A percentile compares a stretch with the other conserved stretches of the same genome.
These are phyloP conservation scores for Monascus ruber DNA, from an alignment of 2,329 filamentous ascomycete genomes.

Conservation along the genomic window DNA sequence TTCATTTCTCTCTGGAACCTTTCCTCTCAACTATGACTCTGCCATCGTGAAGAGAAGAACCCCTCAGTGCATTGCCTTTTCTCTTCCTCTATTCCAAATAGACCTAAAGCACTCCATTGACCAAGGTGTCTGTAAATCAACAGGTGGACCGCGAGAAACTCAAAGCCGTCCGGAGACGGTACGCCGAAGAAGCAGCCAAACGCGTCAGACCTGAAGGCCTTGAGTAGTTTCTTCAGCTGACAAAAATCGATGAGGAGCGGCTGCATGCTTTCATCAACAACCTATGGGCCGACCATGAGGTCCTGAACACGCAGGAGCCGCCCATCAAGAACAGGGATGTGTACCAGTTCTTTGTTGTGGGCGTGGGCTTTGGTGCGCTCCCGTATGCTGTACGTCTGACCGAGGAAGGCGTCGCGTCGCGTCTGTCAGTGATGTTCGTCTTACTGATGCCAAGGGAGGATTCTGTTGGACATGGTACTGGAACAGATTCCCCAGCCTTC, in stretches of 20 bases:
- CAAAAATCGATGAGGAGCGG: not conserved
- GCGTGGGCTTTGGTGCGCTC: conserved; percentile 27
- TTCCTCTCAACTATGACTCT: no score
- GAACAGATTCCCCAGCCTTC: conserved; percentile 38
- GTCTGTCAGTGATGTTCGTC: conserved; percentile 20
- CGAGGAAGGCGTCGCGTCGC: not conserved
- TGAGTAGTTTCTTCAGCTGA: not conserved
- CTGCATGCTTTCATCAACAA: not conserved
- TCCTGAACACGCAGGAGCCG: not conserved
- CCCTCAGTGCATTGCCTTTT: no score
- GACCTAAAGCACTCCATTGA: no score
- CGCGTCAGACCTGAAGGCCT: not conserved
- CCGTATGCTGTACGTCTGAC: conserved; percentile 2
- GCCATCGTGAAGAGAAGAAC: no score
- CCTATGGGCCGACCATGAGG: not conserved
- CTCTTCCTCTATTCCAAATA: no score
- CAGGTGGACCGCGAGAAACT: not conserved
- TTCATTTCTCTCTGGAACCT: no score
- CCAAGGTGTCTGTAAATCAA: not conserved
- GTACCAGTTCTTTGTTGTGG: conserved; percentile 23
- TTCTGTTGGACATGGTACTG: conserved; percentile 42
- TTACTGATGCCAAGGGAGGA: conserved; percentile 35
- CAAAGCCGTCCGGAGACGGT: not conserved
- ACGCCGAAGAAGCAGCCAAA: not conserved
- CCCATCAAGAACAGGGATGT: not conserved